These are phyloP conservation scores for Dissophora globulifera DNA, from an alignment of 192 early-diverging fungal species.

Conservation along the genomic window DNA sequence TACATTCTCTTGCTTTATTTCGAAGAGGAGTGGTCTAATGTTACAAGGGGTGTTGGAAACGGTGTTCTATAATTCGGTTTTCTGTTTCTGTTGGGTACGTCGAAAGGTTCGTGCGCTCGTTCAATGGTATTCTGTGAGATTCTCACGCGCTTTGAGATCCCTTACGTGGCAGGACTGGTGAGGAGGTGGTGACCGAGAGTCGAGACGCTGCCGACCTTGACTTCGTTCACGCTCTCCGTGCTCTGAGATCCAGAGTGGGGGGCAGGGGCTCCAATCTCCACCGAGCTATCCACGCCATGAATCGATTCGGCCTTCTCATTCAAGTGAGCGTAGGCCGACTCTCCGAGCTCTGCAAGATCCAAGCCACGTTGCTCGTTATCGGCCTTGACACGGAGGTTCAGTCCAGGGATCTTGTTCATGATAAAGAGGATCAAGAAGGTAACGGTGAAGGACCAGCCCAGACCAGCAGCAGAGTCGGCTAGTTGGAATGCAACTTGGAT, in stretches of 20 bases:
- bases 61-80: too few species aligned
- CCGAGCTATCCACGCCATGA: constrained; percentile 43
- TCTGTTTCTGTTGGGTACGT: too few species aligned
- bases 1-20: too few species aligned
- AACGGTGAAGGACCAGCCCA: constrained; percentile 78
- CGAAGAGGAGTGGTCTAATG: too few species aligned
- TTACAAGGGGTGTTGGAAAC: too few species aligned
- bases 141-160: too few species aligned
- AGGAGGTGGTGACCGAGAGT: constrained; percentile 20
- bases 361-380: constrained; percentile 75
- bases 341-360: constrained; percentile 88
- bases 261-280: constrained; percentile 32
- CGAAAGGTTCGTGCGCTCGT: too few species aligned
- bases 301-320: constrained; percentile 34
- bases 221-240: constrained; percentile 22
- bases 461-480: constrained; percentile 77
- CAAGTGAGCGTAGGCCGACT: constrained; percentile 65
- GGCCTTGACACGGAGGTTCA: constrained; percentile 80
- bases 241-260: constrained; percentile 6
- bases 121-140: too few species aligned
- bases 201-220: constrained; percentile 39
- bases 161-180: background rate
- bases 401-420: constrained; percentile 84
- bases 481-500: constrained; percentile 85
- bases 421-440: constrained; percentile 77